Evolutionary conservation across 2,329 filamentous ascomycete genomes (phyloP).

Genomic region (Hymenoscyphus salicellus): DNA sequence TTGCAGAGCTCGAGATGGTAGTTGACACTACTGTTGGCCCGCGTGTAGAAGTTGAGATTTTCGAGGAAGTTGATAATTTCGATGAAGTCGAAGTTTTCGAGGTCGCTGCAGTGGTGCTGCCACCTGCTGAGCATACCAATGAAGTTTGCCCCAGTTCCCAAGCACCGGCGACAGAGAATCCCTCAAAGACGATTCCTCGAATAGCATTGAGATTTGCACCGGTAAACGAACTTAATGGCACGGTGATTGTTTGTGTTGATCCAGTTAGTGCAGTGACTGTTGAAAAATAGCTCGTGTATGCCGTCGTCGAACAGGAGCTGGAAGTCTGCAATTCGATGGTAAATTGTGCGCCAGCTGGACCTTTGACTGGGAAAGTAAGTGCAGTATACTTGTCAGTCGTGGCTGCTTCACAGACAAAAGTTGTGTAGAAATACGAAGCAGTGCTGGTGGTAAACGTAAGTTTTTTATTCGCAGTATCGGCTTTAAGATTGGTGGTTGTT

Average conservation of each 20-base stretch:
- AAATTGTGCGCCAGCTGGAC: conserved; percentile 41
- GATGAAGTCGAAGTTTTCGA: background rate
- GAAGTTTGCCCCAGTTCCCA: conserved; percentile 51
- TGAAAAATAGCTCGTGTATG: conserved; percentile 45
- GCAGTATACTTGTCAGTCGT: conserved; percentile 46
- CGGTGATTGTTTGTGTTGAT: conserved; percentile 46
- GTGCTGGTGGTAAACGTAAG: conserved; percentile 50
- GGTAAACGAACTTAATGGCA: conserved; percentile 49
- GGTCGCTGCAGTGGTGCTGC: background rate
- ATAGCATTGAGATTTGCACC: conserved; percentile 50
- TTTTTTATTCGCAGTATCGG: conserved; percentile 40
- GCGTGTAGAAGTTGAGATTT: background rate
- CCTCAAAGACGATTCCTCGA: conserved; percentile 44
- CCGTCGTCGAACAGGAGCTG: conserved; percentile 42
- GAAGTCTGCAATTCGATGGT: conserved; percentile 48
- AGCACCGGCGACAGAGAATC: conserved; percentile 37
- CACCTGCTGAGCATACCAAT: conserved; percentile 41
- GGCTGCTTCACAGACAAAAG: conserved; percentile 47
- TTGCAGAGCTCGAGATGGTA: background rate
- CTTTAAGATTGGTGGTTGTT: conserved; percentile 44
- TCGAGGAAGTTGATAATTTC: background rate
- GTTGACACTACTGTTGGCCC: background rate
- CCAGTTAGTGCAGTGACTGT: conserved; percentile 49
- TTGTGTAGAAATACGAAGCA: conserved; percentile 53
- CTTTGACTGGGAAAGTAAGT: conserved; percentile 47